Conservation (phyloP, 2,329 filamentous ascomycete genomes). For the Penicillium sp. region DNA sequence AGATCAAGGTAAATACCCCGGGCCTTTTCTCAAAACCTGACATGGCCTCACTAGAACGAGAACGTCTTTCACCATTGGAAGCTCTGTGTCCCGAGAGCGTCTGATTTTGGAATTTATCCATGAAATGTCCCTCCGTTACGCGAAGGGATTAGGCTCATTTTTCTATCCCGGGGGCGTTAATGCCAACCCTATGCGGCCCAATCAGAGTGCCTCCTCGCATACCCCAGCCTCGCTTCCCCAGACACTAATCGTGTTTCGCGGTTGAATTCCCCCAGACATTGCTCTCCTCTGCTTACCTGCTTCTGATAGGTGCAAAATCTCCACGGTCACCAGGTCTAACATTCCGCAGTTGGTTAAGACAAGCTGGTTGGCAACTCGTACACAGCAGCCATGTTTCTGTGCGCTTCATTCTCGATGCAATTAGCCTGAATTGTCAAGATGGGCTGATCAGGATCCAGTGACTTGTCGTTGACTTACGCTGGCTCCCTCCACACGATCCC, state of each 20-base stretch:
- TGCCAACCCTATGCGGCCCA: slow-evolving; percentile 1
- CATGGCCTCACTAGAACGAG: too few species aligned
- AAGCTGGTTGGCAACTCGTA: neutral
- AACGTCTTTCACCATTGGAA: too few species aligned
- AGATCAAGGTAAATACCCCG: slow-evolving; percentile 11
- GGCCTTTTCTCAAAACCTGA: neutral
- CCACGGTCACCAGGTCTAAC: neutral
- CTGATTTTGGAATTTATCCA: neutral
- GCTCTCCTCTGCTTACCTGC: neutral
- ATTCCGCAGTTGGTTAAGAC: slow-evolving; percentile 12
- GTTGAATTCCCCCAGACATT: neutral
- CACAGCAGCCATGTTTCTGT: neutral
- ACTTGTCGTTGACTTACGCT: neutral
- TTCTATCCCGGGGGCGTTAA: slow-evolving; percentile 1
- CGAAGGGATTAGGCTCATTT: slow-evolving; percentile 16
- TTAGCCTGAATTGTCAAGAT: slow-evolving; percentile 16
- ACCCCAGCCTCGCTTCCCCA: slow-evolving; percentile 14
- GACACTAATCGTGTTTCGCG: slow-evolving; percentile 6
- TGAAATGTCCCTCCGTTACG: slow-evolving; percentile 10
- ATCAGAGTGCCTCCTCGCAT: slow-evolving; percentile 3
- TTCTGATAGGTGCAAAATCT: slow-evolving; percentile 22
- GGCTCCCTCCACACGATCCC: slow-evolving; percentile 13
- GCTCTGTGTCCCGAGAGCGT: too few species aligned
- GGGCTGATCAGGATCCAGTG: neutral
- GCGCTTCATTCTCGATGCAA: neutral